Base-by-base conservation (phyloP, 768 basidiomycete species). In the Panaeolus cyanescens region DNA sequence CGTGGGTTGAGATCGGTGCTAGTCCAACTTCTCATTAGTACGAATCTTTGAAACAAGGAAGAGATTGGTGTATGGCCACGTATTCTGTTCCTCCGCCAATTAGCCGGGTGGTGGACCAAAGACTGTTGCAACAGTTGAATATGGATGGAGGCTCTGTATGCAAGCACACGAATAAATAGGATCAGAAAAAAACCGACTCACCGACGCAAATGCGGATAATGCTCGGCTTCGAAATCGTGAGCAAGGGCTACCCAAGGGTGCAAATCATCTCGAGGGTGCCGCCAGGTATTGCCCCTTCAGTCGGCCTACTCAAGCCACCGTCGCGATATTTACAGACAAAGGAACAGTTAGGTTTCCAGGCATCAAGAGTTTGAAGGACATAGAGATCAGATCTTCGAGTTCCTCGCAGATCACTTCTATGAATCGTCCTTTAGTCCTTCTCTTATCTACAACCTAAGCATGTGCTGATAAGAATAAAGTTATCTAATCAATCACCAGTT, bases 331-430 rank as follows among this genome's bases (percentile, higher is more conserved):
- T 22, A 15, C 22, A 50, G 12, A 50, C 8, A 50, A 50, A 50
- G 45, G 45, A 25, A 30, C 45, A 20, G 22, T 15, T 4, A 20
- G 13, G 19, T 28, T 50, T 28, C 25, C 25, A 42, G 13, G 9
- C 25, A 50, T 50, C 45, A 8, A 50, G 7, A 15, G 22, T 13
- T 50, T 28, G 22, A 50, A 28, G 30, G 25, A 50, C 12, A 50
- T 50, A 50, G 25, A 50, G 28, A 50, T 50, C 45, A 50, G 45
- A 50, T 50, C 25, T 50, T 50, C n/a, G n/a, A n/a, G n/a, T n/a
- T n/a, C 15, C 4, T 5, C 25, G 45, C 22, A 50, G 45, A 50
- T 50, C 45, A 50, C 45, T 50, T 28, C 15, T 28, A n/a, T 50
- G 12, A 25, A 42, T 19, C n/a, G n/a, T n/a, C n/a, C n/a, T n/a